Base-by-base conservation (phyloP, 1,284 basidiomycete genomes). In the Fomitopsis schrenkii region DNA sequence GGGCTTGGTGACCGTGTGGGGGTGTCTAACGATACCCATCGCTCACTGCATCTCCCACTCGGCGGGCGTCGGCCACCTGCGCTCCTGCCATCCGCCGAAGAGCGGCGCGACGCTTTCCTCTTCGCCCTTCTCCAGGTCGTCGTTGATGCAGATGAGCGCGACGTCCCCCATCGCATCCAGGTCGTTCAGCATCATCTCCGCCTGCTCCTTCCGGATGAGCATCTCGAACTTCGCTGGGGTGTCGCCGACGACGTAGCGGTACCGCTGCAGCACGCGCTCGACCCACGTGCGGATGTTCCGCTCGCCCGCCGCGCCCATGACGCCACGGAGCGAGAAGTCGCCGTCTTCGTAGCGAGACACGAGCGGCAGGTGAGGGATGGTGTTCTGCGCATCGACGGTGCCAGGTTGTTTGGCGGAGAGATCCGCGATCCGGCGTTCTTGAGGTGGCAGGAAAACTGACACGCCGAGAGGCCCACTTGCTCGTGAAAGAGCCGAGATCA, bases 401-500 rank as follows among this genome's bases (percentile, higher is more conserved):
- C 58, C 38, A 19, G 56, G 48, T 2, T 58, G 28, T 15, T 59
- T 61, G 54, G 63, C 66, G 9, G 65, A 61, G 12, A 65, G 59
- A 5, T 62, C 42, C 33, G 62, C 46, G 17, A 70, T 45, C 2
- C 42, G 57, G 5, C 70, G 69, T 2, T 64, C 66, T 3, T 62
- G 61, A 15, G 68, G 66, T 10, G 81, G 81, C 15, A 83, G 76
- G 70, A 83, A 75, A 12, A 78, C 78, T 1, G 77, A 77, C 2
- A 83, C 66, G 9, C 82, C 80, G 2, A 75, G 64, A 0, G 71
- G 67, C 1, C 81, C 81, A 48, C 79, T 81, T 0, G 75, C 72
- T 17, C 74, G 73, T 3, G 82, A 74, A 8, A 83, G 72, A 0
- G 79, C 79, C 58, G 75, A 74, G 54, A 82, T 76, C 42, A 81